These are phyloP conservation scores for Trypanosoma platydactyli DNA, from an alignment of 208 protist species.

Conservation along the genomic window DNA sequence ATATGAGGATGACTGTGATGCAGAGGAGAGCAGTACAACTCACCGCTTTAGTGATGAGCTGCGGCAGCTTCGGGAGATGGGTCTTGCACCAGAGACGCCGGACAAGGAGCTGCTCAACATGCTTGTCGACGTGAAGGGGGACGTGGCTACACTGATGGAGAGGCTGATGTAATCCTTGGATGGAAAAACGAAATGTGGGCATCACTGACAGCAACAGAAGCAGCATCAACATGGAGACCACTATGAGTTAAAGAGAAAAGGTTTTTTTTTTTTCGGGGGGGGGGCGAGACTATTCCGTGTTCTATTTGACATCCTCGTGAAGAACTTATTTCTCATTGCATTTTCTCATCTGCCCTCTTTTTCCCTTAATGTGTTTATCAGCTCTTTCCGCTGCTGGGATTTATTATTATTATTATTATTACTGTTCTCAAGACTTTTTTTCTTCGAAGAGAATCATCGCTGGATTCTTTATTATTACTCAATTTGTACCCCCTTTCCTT, in stretches of 20 bases:
- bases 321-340: too few species aligned
- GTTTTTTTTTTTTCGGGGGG: too few species aligned
- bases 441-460: not conserved
- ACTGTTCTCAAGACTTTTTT: conserved; percentile 1
- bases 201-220: not conserved
- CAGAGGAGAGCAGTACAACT: not conserved
- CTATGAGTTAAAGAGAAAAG: too few species aligned
- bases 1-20: conserved; percentile 30
- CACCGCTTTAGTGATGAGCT: conserved; percentile 50
- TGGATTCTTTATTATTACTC: not conserved
- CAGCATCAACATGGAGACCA: too few species aligned
- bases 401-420: conserved; percentile 17
- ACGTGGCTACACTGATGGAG: conserved; percentile 71
- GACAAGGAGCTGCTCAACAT: conserved; percentile 68
- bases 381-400: not conserved
- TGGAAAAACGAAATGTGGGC: not conserved
- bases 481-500: not conserved
- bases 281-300: too few species aligned
- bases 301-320: too few species aligned
- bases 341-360: too few species aligned
- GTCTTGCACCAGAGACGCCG: conserved; percentile 48
- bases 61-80: conserved; percentile 68
- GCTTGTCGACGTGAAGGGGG: conserved; percentile 62
- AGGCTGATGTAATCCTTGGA: conserved; percentile 35
- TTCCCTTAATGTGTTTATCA: too few species aligned